These are phyloP conservation scores for Fragilaria radians DNA, from an alignment of 108 stramenopile species.

Conservation along the genomic window DNA sequence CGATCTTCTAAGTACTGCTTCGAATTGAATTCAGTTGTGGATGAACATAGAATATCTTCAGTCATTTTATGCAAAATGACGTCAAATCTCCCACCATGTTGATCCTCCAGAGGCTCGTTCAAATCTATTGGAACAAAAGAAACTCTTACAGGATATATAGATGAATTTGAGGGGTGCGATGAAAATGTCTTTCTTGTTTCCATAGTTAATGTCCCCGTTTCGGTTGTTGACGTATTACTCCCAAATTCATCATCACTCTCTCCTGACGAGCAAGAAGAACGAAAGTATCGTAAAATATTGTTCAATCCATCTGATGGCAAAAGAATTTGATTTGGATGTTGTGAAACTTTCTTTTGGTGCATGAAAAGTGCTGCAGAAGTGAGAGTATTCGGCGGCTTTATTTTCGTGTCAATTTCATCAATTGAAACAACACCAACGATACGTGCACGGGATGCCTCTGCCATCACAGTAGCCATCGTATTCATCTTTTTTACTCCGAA, in stretches of 20 bases:
- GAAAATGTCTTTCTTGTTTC: slow-evolving; percentile 8
- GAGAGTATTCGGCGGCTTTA: neutral
- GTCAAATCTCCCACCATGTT: slow-evolving; percentile 78
- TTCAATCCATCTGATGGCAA: slow-evolving; percentile 2
- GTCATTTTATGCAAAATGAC: slow-evolving; percentile 83
- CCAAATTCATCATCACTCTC: slow-evolving; percentile 1
- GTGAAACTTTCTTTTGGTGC: slow-evolving; percentile 2
- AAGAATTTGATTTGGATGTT: neutral
- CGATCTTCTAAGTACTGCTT: slow-evolving; percentile 5
- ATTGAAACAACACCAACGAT: neutral
- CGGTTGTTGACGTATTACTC: slow-evolving; percentile 4
- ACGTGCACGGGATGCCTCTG: slow-evolving; percentile 59
- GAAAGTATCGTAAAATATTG: slow-evolving; percentile 42
- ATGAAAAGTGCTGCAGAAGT: neutral
- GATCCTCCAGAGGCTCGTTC: slow-evolving; percentile 68
- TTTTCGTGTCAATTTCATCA: neutral
- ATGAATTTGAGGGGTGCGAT: neutral
- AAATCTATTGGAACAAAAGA: slow-evolving; percentile 79
- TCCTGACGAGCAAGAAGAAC: slow-evolving; percentile 37
- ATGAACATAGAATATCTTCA: slow-evolving; percentile 71
- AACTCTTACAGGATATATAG: slow-evolving; percentile 48
- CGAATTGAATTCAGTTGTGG: neutral
- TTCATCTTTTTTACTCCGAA: slow-evolving; percentile 89
- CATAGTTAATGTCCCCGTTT: neutral
- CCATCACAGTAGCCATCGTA: slow-evolving; percentile 83